These are phyloP conservation scores for Chlamydomonas sphaeroides DNA, from an alignment of 139 green algal genomes.

Conservation along the genomic window DNA sequence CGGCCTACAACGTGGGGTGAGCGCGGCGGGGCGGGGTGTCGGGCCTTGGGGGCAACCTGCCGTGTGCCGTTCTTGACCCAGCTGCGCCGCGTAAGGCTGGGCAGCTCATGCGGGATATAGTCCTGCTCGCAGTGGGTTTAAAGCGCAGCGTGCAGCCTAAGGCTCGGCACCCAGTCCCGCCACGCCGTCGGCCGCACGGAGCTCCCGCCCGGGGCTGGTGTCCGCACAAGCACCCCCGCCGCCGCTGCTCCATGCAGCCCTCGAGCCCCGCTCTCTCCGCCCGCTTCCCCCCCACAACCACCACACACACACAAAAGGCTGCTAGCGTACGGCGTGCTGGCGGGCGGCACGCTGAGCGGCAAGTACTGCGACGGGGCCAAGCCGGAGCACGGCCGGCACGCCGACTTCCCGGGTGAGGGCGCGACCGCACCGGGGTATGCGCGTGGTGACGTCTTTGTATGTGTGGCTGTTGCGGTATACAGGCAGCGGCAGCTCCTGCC, in stretches of 20 bases:
- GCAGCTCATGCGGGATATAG: too few relatives aligned
- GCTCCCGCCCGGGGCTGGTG: too few relatives aligned
- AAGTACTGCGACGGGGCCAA: conserved; percentile 73
- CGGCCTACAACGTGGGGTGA: conserved; percentile 76
- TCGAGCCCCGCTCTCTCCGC: neutral
- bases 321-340: conserved; percentile 57
- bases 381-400: conserved; percentile 52
- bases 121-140: too few relatives aligned
- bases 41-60: too few relatives aligned
- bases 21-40: neutral
- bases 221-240: neutral
- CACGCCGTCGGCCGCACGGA: too few relatives aligned
- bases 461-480: neutral
- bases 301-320: too few relatives aligned
- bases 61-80: too few relatives aligned
- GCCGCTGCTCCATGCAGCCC: neutral
- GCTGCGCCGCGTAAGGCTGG: too few relatives aligned
- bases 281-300: neutral
- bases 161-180: too few relatives aligned
- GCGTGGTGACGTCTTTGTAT: neutral
- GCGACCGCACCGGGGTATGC: neutral
- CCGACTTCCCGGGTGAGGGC: conserved; percentile 45
- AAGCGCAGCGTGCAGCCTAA: too few relatives aligned
- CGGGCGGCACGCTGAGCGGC: conserved; percentile 74
- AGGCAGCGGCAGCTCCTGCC: too few relatives aligned